phyloP scores from a whole-genome alignment of 306 rosid species.

The Corylus heterophylla region DNA sequence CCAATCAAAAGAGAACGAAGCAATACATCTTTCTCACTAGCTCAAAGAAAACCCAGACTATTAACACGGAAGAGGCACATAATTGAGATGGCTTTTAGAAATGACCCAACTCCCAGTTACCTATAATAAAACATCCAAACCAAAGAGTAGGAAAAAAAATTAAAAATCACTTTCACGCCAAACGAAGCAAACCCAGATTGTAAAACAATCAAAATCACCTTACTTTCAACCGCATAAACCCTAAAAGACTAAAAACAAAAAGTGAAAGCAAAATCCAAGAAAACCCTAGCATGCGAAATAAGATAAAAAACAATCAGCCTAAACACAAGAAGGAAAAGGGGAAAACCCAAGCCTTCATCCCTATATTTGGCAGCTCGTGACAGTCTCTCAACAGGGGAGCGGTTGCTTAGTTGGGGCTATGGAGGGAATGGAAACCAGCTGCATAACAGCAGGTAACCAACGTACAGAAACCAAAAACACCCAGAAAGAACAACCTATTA shows the following conservation, averaged over 20 bases:
- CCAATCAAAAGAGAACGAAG: too few species aligned
- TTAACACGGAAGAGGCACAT: not conserved
- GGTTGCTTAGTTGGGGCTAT: too few species aligned
- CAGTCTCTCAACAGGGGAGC: too few species aligned
- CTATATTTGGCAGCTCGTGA: too few species aligned
- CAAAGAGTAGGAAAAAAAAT: not conserved
- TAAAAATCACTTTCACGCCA: too few species aligned
- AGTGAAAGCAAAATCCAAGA: not conserved
- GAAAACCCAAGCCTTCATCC: not conserved
- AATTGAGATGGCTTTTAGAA: not conserved
- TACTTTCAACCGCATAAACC: not conserved
- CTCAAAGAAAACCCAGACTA: too few species aligned
- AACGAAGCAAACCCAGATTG: not conserved
- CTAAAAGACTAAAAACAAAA: not conserved
- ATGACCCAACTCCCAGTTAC: not conserved
- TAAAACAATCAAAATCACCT: not conserved
- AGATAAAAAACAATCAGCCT: not conserved
- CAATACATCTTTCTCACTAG: not conserved
- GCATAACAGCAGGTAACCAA: too few species aligned
- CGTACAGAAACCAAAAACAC: too few species aligned
- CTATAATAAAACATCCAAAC: not conserved
- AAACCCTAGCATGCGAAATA: not conserved
- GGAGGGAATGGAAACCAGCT: too few species aligned
- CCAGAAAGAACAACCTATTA: too few species aligned
- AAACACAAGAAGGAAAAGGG: not conserved